Base-by-base conservation (phyloP, 257 asterid genomes). In the Nicotiana tomentosiformis region DNA sequence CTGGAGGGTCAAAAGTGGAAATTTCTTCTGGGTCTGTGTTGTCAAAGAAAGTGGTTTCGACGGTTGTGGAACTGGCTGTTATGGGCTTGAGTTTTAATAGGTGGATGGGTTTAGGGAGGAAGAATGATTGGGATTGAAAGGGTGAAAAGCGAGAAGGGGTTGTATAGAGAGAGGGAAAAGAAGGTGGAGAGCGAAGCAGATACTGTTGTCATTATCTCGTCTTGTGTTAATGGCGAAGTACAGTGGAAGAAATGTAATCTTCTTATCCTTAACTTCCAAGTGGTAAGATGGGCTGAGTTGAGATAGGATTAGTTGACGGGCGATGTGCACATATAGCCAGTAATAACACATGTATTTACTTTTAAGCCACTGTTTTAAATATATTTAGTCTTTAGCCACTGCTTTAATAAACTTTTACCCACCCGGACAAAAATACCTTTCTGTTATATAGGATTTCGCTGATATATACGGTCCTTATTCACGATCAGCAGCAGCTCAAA, bases 1-100 rank as follows among this genome's bases (percentile, higher is more conserved):
- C 93, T 0, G 97, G 96, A 0, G 98, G 97, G 81, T 87, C 83
- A 83, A 90, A 95, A 2, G 91, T 77, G 81, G 85, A 74, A 74
- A 84, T 77, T 64, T 83, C 91, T 7, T 93, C 96, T 10, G 92
- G 91, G 53, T 94, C 98, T 0, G 62, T 72, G 62, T 46, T 84
- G 12, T 90, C 94, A 81, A 87, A 88, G 85, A 77, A 87, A 2
- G 78, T 77, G 12, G 95, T 95, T 1, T 89, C 94, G 0, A 35
- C 43, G 84, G 88, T 92, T 66, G 87, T 33, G 43, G 92, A 30
- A 68, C 77, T 85, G 83, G 80, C 88, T 69, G 37, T 87, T 20
- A 87, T 60, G 29, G 90, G 88, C 10, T 84, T 72, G 77, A 80
- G 66, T 51, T 83, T 86, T 53, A 43, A 12, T 33, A 81, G 62